These are phyloP conservation scores for Quercus glauca DNA, from an alignment of 306 rosid species.

Conservation along the genomic window DNA sequence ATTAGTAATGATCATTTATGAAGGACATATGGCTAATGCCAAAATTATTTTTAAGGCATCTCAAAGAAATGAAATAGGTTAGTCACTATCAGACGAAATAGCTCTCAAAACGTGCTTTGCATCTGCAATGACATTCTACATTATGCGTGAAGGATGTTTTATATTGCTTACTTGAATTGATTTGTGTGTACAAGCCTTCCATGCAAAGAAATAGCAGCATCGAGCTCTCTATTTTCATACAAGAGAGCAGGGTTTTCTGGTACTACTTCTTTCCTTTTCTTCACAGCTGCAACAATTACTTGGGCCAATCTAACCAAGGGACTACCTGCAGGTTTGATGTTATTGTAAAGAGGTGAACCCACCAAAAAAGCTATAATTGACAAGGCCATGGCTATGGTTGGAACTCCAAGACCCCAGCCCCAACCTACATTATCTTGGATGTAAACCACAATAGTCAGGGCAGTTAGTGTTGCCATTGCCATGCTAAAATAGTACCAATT, in stretches of 20 bases:
- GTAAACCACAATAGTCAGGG: conserved; percentile 68
- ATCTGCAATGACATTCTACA: neutral
- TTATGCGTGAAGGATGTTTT: neutral
- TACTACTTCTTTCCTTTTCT: conserved; percentile 43
- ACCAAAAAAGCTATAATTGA: conserved; percentile 55
- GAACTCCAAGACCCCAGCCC: conserved; percentile 85
- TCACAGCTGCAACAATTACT: conserved; percentile 57
- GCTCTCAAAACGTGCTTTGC: neutral
- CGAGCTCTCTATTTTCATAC: conserved; percentile 58
- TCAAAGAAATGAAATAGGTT: too few relatives aligned
- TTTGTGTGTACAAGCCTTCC: conserved; percentile 63
- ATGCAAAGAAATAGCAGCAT: conserved; percentile 51
- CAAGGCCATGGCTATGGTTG: conserved; percentile 61
- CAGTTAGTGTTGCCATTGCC: conserved; percentile 66
- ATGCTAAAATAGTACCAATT: conserved; percentile 72
- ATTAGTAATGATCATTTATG: too few relatives aligned
- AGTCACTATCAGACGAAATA: neutral
- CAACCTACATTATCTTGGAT: conserved; percentile 75
- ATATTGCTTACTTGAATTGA: conserved; percentile 50
- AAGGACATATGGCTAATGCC: too few relatives aligned
- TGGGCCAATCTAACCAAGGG: conserved; percentile 70
- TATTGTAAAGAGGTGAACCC: conserved; percentile 63
- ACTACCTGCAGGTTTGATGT: conserved; percentile 60
- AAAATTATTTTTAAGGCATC: too few relatives aligned
- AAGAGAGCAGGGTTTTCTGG: conserved; percentile 43